Evolutionary conservation across 2,329 filamentous ascomycete genomes (phyloP).

Genomic region (Myrmaecium sp.): DNA sequence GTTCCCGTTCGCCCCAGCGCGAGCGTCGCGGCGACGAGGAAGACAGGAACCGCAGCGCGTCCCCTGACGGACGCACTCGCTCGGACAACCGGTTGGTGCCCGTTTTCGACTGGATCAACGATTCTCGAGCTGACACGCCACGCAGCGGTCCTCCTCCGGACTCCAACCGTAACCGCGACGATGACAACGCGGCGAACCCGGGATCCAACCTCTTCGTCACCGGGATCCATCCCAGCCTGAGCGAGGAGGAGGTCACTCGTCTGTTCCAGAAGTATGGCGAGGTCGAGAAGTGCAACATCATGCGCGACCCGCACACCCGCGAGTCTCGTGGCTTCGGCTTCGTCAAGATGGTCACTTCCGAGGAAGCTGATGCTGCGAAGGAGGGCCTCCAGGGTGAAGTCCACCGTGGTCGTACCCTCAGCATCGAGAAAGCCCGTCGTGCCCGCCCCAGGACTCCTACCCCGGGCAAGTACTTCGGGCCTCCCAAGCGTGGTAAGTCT

Average conservation of each 20-base stretch:
- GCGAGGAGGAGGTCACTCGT: slow-evolving; percentile 77
- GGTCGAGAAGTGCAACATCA: slow-evolving; percentile 98
- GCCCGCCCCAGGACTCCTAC: slow-evolving; percentile 89
- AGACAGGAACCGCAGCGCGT: slow-evolving; percentile 46
- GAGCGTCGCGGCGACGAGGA: slow-evolving; percentile 33
- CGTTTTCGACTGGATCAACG: slow-evolving; percentile 5
- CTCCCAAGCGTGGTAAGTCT: slow-evolving; percentile 80
- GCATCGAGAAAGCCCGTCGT: slow-evolving; percentile 97
- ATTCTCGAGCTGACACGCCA: slow-evolving; percentile 3
- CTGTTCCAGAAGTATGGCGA: slow-evolving; percentile 98
- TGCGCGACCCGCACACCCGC: slow-evolving; percentile 96
- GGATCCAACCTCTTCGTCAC: slow-evolving; percentile 98
- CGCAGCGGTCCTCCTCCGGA: slow-evolving; percentile 30
- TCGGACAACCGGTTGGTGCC: slow-evolving; percentile 17
- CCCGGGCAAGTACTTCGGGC: slow-evolving; percentile 97
- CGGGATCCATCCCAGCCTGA: slow-evolving; percentile 84
- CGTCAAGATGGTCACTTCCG: slow-evolving; percentile 94
- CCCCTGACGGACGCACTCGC: slow-evolving; percentile 38
- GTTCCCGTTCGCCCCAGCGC: slow-evolving; percentile 46
- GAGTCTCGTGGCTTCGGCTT: slow-evolving; percentile 98
- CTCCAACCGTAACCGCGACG: slow-evolving; percentile 34
- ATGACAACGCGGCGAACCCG: slow-evolving; percentile 74
- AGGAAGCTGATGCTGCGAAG: slow-evolving; percentile 92
- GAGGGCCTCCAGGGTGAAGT: slow-evolving; percentile 89
- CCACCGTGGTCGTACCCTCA: slow-evolving; percentile 86